Evolutionary conservation across 1,284 basidiomycete species (phyloP).

Genomic region (Mrakiaceae sp.): DNA sequence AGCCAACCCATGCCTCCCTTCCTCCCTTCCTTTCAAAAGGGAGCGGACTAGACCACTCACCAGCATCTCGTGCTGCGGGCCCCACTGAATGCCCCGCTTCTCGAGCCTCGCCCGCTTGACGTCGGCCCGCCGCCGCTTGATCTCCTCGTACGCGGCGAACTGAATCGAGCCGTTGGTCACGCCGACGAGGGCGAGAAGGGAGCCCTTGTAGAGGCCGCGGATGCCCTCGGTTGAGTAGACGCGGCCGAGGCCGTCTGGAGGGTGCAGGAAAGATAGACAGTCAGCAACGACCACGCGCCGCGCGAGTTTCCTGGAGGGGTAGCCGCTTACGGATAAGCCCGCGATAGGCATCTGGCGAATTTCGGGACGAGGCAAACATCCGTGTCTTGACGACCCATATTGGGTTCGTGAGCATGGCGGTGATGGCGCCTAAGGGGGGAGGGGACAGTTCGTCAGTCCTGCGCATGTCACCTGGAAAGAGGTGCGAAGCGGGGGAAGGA

Average conservation of each 20-base stretch:
- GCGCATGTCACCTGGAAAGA: too few relatives aligned
- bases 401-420: conserved; percentile 91
- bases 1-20: background rate
- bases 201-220: conserved; percentile 75
- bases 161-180: conserved; percentile 94
- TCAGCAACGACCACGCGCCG: background rate
- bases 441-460: background rate
- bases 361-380: conserved; percentile 75
- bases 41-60: conserved; percentile 41
- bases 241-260: conserved; percentile 61
- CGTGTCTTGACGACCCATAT: conserved; percentile 98
- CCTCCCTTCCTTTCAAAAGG: background rate
- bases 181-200: conserved; percentile 77
- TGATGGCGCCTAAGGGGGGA: conserved; percentile 60
- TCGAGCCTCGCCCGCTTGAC: conserved; percentile 52
- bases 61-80: conserved; percentile 66
- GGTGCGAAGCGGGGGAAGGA: background rate
- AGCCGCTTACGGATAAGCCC: conserved; percentile 57
- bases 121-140: conserved; percentile 81
- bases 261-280: background rate
- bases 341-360: conserved; percentile 59
- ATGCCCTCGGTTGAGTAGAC: conserved; percentile 66
- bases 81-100: conserved; percentile 51
- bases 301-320: conserved; percentile 13
- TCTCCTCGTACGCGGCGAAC: conserved; percentile 92